A percentile compares a stretch with the other conserved stretches of the same genome.
Evolutionary conservation across 2,329 filamentous ascomycete species (phyloP).

Genomic region (Daldinia sp.): DNA sequence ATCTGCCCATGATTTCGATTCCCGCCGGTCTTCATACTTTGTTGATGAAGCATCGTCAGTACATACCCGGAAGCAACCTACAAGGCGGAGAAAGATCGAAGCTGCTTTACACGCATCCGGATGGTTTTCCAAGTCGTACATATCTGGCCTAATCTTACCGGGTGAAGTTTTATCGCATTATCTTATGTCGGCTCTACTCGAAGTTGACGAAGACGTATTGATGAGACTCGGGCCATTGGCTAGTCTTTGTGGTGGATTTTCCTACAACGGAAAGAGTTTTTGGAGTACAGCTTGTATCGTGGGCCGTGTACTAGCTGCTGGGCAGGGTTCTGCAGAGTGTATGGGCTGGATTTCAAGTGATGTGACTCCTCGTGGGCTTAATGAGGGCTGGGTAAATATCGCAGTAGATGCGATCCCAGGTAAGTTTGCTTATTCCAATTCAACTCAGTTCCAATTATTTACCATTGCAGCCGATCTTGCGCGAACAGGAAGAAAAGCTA

Average conservation of each 20-base stretch:
- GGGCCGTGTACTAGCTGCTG: slow-evolving; percentile 70
- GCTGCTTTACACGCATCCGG: slow-evolving; percentile 66
- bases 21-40: slow-evolving; percentile 58
- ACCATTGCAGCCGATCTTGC: slow-evolving; percentile 56
- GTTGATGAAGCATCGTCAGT: slow-evolving; percentile 42
- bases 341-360: slow-evolving; percentile 75
- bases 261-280: slow-evolving; percentile 70
- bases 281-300: slow-evolving; percentile 74
- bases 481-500: slow-evolving; percentile 62
- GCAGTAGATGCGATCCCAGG: slow-evolving; percentile 62
- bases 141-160: slow-evolving; percentile 71
- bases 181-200: slow-evolving; percentile 71
- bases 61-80: slow-evolving; percentile 47
- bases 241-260: slow-evolving; percentile 70
- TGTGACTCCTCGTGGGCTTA: slow-evolving; percentile 59
- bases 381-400: slow-evolving; percentile 67
- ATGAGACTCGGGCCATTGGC: slow-evolving; percentile 66
- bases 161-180: slow-evolving; percentile 70
- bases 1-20: slow-evolving; percentile 49
- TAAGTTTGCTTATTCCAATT: slow-evolving; percentile 46
- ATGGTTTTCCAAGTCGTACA: slow-evolving; percentile 73
- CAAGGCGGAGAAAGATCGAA: slow-evolving; percentile 62
- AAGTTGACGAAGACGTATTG: slow-evolving; percentile 69
- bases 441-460: slow-evolving; percentile 32
- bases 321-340: slow-evolving; percentile 68